Evolutionary conservation across 2,329 filamentous ascomycete genomes (phyloP).

Genomic region (Ophiostoma triangulosporum): DNA sequence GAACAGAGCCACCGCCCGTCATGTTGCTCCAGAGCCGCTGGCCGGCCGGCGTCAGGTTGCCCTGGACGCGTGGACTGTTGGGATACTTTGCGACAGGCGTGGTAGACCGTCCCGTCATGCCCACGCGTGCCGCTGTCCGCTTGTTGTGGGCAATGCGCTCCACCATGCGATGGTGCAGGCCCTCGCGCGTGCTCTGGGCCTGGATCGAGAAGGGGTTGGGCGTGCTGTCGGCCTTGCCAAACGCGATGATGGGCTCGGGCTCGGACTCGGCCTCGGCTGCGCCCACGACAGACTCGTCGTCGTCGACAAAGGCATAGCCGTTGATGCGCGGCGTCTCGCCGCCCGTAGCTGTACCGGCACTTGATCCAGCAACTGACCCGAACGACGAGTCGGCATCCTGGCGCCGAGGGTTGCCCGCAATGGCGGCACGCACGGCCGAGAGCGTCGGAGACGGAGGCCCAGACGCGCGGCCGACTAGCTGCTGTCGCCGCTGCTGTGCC

Average conservation of each 20-base stretch:
- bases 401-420: constrained; percentile 55
- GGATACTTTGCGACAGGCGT: constrained; percentile 58
- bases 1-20: neutral
- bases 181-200: constrained; percentile 63
- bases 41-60: constrained; percentile 59
- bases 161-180: constrained; percentile 74
- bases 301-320: constrained; percentile 88
- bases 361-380: neutral
- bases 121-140: constrained; percentile 44
- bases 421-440: constrained; percentile 72
- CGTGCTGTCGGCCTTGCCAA: constrained; percentile 46
- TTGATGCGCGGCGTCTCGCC: constrained; percentile 81
- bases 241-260: constrained; percentile 32
- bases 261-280: constrained; percentile 28
- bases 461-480: constrained; percentile 21
- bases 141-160: constrained; percentile 66
- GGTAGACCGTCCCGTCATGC: constrained; percentile 43
- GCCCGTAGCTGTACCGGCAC: constrained; percentile 24
- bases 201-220: constrained; percentile 71
- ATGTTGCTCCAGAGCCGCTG: constrained; percentile 54
- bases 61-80: constrained; percentile 46
- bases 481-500: neutral
- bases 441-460: constrained; percentile 67
- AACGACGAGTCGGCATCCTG: constrained; percentile 47
- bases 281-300: constrained; percentile 36